A percentile compares a stretch with the other conserved stretches of the same genome.
phyloP scores from a whole-genome alignment of 495 filamentous ascomycete species.

The Stereocaulon alpinum region DNA sequence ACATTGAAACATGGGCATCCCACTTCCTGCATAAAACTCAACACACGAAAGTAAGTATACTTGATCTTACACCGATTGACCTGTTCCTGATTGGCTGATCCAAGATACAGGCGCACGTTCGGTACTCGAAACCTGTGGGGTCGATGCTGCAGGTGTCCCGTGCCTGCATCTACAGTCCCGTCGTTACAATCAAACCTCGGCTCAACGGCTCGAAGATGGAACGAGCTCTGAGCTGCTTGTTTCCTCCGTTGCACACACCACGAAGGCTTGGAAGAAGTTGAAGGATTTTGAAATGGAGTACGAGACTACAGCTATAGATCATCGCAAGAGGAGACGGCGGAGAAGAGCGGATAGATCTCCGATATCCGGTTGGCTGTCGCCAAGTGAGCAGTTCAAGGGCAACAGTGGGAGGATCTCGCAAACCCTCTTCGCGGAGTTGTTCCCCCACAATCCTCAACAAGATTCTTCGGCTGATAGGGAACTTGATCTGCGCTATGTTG shows the following conservation, averaged over 20 bases:
- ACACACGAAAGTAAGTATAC: neutral
- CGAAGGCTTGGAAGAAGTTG: neutral
- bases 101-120: neutral
- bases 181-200: constrained; percentile 10
- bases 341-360: constrained; percentile 43
- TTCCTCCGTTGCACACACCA: neutral
- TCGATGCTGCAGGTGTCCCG: neutral
- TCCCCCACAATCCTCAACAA: constrained; percentile 39
- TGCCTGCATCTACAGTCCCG: neutral
- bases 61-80: neutral
- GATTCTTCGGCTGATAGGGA: neutral
- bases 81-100: neutral
- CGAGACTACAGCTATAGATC: constrained; percentile 26
- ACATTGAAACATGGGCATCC: neutral
- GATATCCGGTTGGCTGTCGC: constrained; percentile 50
- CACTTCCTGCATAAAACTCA: neutral
- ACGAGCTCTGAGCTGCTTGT: neutral
- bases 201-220: constrained; percentile 1
- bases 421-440: constrained; percentile 73
- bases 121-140: neutral
- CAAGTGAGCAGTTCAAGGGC: constrained; percentile 78
- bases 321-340: constrained; percentile 36
- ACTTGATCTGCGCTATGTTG: constrained; percentile 47
- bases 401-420: constrained; percentile 80
- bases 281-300: constrained; percentile 13